Evolutionary conservation across 441 rosid genomes (phyloP), one percentile per base, ranked within the genome.

Genomic region (Sinapis alba): DNA sequence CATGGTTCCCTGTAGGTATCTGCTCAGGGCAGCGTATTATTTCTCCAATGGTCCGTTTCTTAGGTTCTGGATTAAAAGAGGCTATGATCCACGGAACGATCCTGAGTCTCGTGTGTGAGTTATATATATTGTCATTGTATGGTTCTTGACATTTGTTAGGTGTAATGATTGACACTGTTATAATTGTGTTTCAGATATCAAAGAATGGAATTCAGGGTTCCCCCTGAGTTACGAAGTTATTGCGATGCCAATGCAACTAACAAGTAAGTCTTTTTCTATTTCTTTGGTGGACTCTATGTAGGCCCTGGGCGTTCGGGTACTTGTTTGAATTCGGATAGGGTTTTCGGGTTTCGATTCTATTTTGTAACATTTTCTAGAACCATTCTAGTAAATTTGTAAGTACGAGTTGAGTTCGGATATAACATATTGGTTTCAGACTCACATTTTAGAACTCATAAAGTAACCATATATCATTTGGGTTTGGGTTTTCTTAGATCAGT

Each of bases 41-140:
- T 96, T 96, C 61, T 87, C 91, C 28, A 81, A 84, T 73, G 98
- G 99, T 75, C 99, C 99, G 30, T 94, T 87, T 87, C 89, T 78
- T 69, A 89, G 89, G 80, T 91, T 96, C 82, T 96, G 98, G 98
- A 92, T 96, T 76, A 90, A 79, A 81, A 94, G 92, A 86, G 99
- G 97, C 80, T 96, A 96, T 76, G 99, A 96, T 84, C 99, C 99
- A 68, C 94, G 97, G 47, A 84, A 79, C 79, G 96, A 96, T 84
- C 97, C 97, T 20, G 93, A 92, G 76, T 94, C 99, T 76, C 86
- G 94, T 84, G 89, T 88, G 99, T 94, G 83, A 88, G 96, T 74
- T 73, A 1, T 11, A 36, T 64, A 19, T 36, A 24, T 57, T 30
- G 12, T 50, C 38, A 5, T 12, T 50, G 36, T 19, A 50, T 78